A percentile compares a stretch with the other conserved stretches of the same genome.
phyloP scores from a whole-genome alignment of 805 yeast genomes.

The Zygoascus ofunaensis region DNA sequence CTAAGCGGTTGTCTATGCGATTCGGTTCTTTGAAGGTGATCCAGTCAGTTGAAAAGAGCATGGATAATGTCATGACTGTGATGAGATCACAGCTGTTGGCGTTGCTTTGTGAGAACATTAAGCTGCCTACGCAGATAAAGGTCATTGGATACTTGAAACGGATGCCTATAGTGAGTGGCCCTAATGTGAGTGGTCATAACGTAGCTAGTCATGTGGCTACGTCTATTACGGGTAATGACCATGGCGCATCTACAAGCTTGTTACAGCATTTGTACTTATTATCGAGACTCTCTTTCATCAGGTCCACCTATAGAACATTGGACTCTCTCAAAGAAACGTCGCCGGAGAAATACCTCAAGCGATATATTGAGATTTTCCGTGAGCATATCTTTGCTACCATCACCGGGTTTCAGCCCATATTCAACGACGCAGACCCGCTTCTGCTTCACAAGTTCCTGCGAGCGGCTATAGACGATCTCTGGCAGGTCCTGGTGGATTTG shows the following conservation, averaged over 20 bases:
- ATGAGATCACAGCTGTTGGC: constrained; percentile 67
- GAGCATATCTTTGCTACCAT: constrained; percentile 73
- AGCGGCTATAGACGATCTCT: constrained; percentile 19
- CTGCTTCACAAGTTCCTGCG: constrained; percentile 25
- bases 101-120: constrained; percentile 63
- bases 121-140: constrained; percentile 70
- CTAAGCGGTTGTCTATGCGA: constrained; percentile 56
- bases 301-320: constrained; percentile 49
- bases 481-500: constrained; percentile 14
- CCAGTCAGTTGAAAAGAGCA: constrained; percentile 44
- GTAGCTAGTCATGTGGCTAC: no score
- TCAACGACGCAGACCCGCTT: constrained; percentile 30
- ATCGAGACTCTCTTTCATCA: constrained; percentile 60
- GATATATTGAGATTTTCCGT: constrained; percentile 75
- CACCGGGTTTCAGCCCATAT: constrained; percentile 55
- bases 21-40: constrained; percentile 55
- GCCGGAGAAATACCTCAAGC: constrained; percentile 56
- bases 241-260: constrained; percentile 6
- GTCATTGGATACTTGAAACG: constrained; percentile 67
- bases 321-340: constrained; percentile 46
- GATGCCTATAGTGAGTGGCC: no score
- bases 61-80: constrained; percentile 39
- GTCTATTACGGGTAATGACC: not conserved
- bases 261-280: constrained; percentile 53
- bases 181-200: no score